Evolutionary conservation across 768 basidiomycete species (phyloP).

Genomic region (Rickenella mellea): DNA sequence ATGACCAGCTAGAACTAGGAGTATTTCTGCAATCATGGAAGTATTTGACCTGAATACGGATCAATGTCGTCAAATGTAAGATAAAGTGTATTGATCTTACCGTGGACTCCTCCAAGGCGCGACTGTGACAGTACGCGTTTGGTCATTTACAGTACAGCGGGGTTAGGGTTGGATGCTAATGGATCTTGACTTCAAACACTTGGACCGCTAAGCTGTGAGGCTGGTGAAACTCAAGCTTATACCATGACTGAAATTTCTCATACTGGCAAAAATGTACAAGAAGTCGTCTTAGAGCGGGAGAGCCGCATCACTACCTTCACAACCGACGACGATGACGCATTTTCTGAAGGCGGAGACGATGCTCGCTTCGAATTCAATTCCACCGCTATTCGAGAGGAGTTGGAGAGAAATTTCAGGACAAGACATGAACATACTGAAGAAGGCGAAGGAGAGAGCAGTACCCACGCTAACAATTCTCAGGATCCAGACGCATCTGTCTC

Average conservation of each 20-base stretch:
- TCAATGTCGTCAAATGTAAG: too few relatives aligned
- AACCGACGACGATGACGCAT: constrained; percentile 54
- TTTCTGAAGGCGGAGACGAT: constrained; percentile 46
- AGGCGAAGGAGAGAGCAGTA: constrained; percentile 22
- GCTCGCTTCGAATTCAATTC: constrained; percentile 44
- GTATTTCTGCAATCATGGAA: constrained; percentile 79
- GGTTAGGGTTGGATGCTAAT: too few relatives aligned
- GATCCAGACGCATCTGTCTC: constrained; percentile 42
- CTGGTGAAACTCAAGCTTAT: too few relatives aligned
- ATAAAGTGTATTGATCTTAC: too few relatives aligned
- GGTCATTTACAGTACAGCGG: too few relatives aligned
- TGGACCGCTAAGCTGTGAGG: too few relatives aligned
- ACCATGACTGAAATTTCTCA: too few relatives aligned
- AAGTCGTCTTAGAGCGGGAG: constrained; percentile 14
- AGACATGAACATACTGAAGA: constrained; percentile 20
- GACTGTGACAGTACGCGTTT: too few relatives aligned
- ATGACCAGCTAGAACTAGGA: constrained; percentile 83
- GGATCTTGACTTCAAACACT: too few relatives aligned
- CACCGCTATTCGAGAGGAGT: constrained; percentile 51
- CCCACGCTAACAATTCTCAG: constrained; percentile 18
- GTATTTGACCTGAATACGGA: background rate
- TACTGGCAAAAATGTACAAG: background rate
- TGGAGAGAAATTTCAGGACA: constrained; percentile 39
- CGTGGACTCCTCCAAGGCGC: too few relatives aligned
- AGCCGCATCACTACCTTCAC: constrained; percentile 16